Conservation (phyloP, 192 early-diverging fungal genomes). For the Backusella tuberculispora region DNA sequence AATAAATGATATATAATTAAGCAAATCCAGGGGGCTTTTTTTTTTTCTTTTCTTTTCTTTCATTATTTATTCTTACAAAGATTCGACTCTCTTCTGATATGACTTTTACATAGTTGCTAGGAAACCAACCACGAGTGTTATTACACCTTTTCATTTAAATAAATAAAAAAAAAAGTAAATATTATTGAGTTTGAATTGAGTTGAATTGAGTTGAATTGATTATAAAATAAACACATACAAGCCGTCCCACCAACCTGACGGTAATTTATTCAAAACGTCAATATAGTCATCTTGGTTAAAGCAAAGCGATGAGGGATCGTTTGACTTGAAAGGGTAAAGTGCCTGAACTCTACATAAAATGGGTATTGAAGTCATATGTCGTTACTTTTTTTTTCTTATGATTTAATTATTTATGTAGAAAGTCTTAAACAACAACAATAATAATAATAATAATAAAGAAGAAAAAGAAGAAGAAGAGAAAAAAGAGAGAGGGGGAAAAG, state of each 20-base stretch:
- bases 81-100: conserved; percentile 28
- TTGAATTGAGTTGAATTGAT: neutral
- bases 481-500: neutral
- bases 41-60: neutral
- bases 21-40: neutral
- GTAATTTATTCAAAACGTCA: conserved; percentile 87
- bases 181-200: no score
- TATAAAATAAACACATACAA: conserved; percentile 45
- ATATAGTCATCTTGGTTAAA: conserved; percentile 89
- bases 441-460: neutral
- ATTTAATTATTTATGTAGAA: no score
- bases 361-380: conserved; percentile 21
- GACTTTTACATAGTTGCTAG: conserved; percentile 80
- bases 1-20: no score
- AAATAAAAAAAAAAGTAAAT: neutral
- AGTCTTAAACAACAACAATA: neutral
- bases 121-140: conserved; percentile 88
- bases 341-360: conserved; percentile 61
- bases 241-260: conserved; percentile 99
- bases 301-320: conserved; percentile 77
- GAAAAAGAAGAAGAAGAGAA: neutral
- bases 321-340: conserved; percentile 88
- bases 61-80: neutral
- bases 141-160: conserved; percentile 45
- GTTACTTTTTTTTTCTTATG: neutral